phyloP scores from a whole-genome alignment of 805 yeast species.

The Metschnikowia hibisci region DNA sequence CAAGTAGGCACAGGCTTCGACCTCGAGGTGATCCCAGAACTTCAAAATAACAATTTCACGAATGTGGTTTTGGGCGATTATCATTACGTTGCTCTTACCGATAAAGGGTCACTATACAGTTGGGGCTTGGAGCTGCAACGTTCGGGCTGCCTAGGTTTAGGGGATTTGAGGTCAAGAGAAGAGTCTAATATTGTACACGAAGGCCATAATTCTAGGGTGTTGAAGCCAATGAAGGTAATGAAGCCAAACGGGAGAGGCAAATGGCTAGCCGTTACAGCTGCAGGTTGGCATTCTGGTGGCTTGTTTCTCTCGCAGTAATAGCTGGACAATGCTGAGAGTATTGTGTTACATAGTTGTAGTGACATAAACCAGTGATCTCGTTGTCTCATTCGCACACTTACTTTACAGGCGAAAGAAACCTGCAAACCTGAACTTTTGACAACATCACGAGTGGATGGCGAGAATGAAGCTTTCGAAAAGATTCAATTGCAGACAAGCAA shows the following conservation, averaged over 20 bases:
- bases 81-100: constrained; percentile 60
- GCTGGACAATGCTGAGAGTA: not conserved
- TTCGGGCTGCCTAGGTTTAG: constrained; percentile 75
- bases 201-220: constrained; percentile 18
- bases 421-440: not conserved
- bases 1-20: constrained; percentile 6
- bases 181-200: constrained; percentile 14
- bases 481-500: too few species aligned
- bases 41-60: constrained; percentile 47
- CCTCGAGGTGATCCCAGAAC: constrained; percentile 35
- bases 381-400: too few species aligned
- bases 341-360: too few species aligned
- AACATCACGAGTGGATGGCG: too few species aligned
- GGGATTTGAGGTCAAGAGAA: constrained; percentile 8
- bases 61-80: constrained; percentile 69
- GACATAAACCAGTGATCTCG: too few species aligned
- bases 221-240: constrained; percentile 34
- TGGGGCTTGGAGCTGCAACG: constrained; percentile 65
- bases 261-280: constrained; percentile 63
- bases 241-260: constrained; percentile 24
- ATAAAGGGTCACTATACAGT: constrained; percentile 51
- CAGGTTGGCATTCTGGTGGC: constrained; percentile 81
- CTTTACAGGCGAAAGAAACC: too few species aligned
- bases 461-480: too few species aligned
- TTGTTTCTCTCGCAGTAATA: constrained; percentile 25